Conservation (phyloP, 768 basidiomycete species). For the Tephrocybe sp. region DNA sequence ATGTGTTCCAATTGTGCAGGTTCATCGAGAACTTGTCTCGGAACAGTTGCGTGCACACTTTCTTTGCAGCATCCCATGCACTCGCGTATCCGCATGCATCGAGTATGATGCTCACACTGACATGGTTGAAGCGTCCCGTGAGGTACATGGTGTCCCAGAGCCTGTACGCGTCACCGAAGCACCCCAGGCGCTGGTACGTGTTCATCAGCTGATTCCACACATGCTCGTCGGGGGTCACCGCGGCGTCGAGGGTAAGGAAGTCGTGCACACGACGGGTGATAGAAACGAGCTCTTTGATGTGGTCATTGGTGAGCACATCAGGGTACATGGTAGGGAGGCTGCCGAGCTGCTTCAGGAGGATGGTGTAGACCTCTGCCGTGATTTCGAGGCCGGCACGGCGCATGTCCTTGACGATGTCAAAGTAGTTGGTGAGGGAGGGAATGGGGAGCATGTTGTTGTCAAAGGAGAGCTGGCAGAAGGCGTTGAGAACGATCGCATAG, state of each 20-base stretch:
- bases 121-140: conserved; percentile 55
- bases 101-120: conserved; percentile 78
- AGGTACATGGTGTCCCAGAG: conserved; percentile 79
- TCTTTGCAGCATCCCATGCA: conserved; percentile 48
- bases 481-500: conserved; percentile 62
- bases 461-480: conserved; percentile 61
- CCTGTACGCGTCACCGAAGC: conserved; percentile 67
- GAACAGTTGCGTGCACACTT: conserved; percentile 53
- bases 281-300: conserved; percentile 36
- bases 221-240: conserved; percentile 65
- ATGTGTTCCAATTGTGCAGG: conserved; percentile 75
- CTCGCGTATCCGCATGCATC: conserved; percentile 77
- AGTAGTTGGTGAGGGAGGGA: conserved; percentile 56
- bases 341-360: conserved; percentile 59
- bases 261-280: conserved; percentile 71
- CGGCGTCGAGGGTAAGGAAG: conserved; percentile 73
- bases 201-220: conserved; percentile 89
- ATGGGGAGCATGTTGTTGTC: conserved; percentile 33
- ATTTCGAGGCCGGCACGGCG: conserved; percentile 58
- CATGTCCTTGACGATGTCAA: conserved; percentile 83
- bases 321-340: conserved; percentile 37
- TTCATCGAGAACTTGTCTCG: conserved; percentile 54
- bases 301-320: conserved; percentile 13
- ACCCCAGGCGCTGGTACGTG: conserved; percentile 79
- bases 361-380: conserved; percentile 62